Evolutionary conservation across 441 rosid genomes (phyloP).

Genomic region (Gossypium aridum): DNA sequence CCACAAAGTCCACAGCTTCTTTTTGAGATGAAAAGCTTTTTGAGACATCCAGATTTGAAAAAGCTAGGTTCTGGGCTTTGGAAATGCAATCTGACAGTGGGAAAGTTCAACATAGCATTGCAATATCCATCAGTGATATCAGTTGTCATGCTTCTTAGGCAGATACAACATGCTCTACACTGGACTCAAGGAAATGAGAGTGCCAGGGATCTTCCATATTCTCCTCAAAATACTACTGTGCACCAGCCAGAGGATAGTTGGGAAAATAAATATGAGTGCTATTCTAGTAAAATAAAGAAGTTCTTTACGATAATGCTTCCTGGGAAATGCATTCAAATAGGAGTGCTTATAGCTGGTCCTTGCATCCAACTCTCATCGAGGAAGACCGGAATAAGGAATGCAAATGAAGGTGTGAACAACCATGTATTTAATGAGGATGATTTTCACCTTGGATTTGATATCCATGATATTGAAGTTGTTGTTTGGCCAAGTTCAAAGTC

Average conservation of each 20-base stretch:
- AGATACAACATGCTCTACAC: conserved; percentile 41
- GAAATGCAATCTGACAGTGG: conserved; percentile 59
- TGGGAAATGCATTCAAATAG: conserved; percentile 65
- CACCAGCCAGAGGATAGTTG: conserved; percentile 33
- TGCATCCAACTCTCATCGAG: conserved; percentile 39
- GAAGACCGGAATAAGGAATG: conserved; percentile 30
- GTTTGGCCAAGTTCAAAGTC: conserved; percentile 55
- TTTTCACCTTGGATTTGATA: conserved; percentile 50
- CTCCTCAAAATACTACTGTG: conserved; percentile 19
- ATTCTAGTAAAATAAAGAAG: conserved; percentile 33
- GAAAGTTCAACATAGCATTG: conserved; percentile 56
- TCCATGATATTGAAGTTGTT: conserved; percentile 58
- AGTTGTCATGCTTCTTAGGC: conserved; percentile 48
- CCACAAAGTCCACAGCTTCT: conserved; percentile 62
- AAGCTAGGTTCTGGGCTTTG: conserved; percentile 44
- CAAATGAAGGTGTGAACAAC: conserved; percentile 15
- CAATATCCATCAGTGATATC: conserved; percentile 51
- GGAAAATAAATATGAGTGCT: conserved; percentile 32
- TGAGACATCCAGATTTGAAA: conserved; percentile 38
- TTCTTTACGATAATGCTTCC: conserved; percentile 47
- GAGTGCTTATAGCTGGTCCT: conserved; percentile 68
- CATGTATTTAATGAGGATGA: conserved; percentile 28
- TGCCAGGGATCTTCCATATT: conserved; percentile 26
- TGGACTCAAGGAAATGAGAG: conserved; percentile 27
- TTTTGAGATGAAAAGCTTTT: conserved; percentile 49